These are phyloP conservation scores for Boletus sp. DNA, from an alignment of 768 basidiomycete species.

Conservation along the genomic window DNA sequence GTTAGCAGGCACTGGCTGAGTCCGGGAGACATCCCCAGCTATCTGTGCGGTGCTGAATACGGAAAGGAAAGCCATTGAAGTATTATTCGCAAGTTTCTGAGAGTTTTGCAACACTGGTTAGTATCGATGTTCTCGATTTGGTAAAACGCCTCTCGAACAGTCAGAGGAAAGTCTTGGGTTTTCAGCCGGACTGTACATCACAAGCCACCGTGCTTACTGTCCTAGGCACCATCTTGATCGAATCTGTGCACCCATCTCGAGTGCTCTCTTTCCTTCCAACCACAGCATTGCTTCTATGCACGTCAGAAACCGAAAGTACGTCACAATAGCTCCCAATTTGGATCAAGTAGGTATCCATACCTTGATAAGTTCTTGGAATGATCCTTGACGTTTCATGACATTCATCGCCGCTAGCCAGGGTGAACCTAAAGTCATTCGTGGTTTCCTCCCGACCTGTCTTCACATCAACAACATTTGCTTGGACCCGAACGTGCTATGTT, in stretches of 20 bases:
- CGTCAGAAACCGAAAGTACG: constrained; percentile 9
- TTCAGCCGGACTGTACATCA: background rate
- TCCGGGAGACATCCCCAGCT: too few relatives aligned
- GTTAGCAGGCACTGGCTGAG: too few relatives aligned
- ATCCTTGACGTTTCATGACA: constrained; percentile 40
- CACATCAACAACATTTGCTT: constrained; percentile 70
- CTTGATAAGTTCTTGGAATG: constrained; percentile 70
- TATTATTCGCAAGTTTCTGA: too few relatives aligned
- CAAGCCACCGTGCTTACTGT: background rate
- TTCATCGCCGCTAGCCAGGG: constrained; percentile 54
- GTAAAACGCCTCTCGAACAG: too few relatives aligned
- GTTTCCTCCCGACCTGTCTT: constrained; percentile 61
- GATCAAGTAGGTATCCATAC: constrained; percentile 28
- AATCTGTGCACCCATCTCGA: constrained; percentile 70
- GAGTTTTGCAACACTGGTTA: too few relatives aligned
- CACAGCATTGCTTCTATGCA: constrained; percentile 77
- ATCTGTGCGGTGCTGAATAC: too few relatives aligned
- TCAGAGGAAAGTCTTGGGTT: too few relatives aligned
- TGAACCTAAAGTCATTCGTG: constrained; percentile 78
- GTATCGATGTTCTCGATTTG: too few relatives aligned
- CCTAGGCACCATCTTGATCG: constrained; percentile 32
- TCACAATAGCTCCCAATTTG: background rate
- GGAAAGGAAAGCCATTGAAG: too few relatives aligned
- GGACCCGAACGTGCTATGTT: constrained; percentile 65
- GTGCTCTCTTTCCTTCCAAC: constrained; percentile 73